A percentile compares a stretch with the other conserved stretches of the same genome.
Conservation (phyloP, 2,329 filamentous ascomycete species). For the Ascosphaera apis region DNA sequence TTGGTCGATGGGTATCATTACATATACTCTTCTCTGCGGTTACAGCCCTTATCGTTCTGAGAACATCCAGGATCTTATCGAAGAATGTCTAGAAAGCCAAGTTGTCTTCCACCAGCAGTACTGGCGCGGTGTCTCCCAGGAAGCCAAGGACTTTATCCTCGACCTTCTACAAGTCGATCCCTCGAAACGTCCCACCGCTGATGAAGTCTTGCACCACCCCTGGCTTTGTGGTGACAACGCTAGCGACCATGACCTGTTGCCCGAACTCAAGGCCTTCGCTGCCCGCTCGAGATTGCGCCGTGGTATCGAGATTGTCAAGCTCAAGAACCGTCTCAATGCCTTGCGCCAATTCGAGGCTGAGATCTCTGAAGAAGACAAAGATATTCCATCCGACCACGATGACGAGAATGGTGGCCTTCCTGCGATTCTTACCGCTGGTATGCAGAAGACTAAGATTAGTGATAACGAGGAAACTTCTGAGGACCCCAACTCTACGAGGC, state of each 20-base stretch:
- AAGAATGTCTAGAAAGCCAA: conserved; percentile 64
- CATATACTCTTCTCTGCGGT: conserved; percentile 90
- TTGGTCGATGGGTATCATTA: conserved; percentile 98
- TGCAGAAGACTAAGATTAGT: no score
- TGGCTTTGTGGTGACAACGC: conserved; percentile 81
- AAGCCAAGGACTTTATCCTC: conserved; percentile 87
- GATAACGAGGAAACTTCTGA: no score
- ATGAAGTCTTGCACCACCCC: conserved; percentile 56
- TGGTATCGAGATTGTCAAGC: conserved; percentile 87
- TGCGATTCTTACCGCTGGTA: no score
- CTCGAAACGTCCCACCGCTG: conserved; percentile 51
- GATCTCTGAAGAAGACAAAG: conserved; percentile 66
- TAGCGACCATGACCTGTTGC: conserved; percentile 87
- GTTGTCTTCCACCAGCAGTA: conserved; percentile 95
- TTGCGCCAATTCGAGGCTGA: conserved; percentile 86
- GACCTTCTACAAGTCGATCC: conserved; percentile 58
- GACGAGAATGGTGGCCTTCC: no score
- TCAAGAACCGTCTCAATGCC: conserved; percentile 82
- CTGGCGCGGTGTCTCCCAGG: conserved; percentile 90
- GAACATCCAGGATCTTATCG: conserved; percentile 75
- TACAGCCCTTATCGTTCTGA: conserved; percentile 97
- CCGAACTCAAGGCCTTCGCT: conserved; percentile 87
- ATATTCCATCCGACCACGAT: no score
- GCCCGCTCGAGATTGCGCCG: conserved; percentile 29
- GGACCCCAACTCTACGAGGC: no score